phyloP scores from a whole-genome alignment of 768 basidiomycete genomes.

The Podaxis sp. region DNA sequence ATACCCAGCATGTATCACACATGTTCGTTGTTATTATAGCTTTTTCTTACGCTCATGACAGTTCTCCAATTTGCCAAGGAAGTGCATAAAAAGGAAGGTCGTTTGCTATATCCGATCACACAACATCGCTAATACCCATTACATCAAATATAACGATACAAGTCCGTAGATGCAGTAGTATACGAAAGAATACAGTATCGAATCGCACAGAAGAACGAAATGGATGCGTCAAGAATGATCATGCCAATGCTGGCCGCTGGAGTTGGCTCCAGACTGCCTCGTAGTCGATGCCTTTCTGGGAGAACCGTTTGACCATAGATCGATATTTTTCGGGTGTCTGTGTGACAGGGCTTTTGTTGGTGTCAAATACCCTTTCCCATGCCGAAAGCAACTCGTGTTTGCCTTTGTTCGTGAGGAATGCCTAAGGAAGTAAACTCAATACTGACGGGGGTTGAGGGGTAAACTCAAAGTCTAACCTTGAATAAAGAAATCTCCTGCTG shows the following conservation, averaged over 20 bases:
- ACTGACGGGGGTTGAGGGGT: conserved; percentile 1
- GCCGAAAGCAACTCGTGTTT: conserved; percentile 24
- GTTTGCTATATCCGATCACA: neutral
- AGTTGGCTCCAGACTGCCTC: conserved; percentile 28
- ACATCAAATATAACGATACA: too few species aligned
- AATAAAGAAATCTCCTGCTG: conserved; percentile 29
- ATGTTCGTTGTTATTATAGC: neutral
- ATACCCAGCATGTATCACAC: neutral
- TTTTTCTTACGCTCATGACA: neutral
- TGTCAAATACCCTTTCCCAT: conserved; percentile 25
- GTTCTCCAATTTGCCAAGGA: neutral
- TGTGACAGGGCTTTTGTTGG: conserved; percentile 1
- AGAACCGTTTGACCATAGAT: conserved; percentile 27
- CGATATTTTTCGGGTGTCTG: conserved; percentile 24
- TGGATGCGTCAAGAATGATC: neutral
- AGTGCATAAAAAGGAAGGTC: neutral
- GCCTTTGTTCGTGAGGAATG: conserved; percentile 26
- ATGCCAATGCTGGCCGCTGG: neutral
- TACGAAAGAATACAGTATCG: neutral
- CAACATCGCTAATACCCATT: neutral
- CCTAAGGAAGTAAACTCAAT: conserved; percentile 14
- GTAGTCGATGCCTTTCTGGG: conserved; percentile 29
- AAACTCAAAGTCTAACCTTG: conserved; percentile 20
- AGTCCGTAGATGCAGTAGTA: too few species aligned
- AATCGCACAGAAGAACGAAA: neutral